These are phyloP conservation scores for Blastobotrys aristatus DNA, from an alignment of 1,139 yeast genomes.

Conservation along the genomic window DNA sequence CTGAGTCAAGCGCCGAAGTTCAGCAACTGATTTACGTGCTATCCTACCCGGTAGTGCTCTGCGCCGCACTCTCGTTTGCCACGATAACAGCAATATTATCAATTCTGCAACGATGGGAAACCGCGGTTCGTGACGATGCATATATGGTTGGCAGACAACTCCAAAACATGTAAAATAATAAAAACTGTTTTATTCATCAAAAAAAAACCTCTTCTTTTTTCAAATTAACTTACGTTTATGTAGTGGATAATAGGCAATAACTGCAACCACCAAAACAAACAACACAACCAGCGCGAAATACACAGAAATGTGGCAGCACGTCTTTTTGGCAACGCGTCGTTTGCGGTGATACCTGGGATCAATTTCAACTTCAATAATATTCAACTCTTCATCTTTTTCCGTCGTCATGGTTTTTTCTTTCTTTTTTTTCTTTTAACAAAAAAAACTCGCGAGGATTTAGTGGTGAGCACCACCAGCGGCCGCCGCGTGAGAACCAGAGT, in stretches of 20 bases:
- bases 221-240: background rate
- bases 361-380: background rate
- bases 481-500: background rate
- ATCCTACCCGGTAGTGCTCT: conserved; percentile 13
- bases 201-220: background rate
- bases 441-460: background rate
- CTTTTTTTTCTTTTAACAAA: background rate
- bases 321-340: conserved; percentile 1
- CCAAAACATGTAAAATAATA: conserved; percentile 27
- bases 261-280: background rate
- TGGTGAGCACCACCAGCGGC: background rate
- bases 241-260: background rate
- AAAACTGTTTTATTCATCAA: background rate
- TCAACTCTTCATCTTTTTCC: background rate
- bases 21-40: conserved; percentile 6
- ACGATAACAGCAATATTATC: conserved; percentile 4
- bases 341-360: conserved; percentile 5
- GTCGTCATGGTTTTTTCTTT: background rate
- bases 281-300: background rate
- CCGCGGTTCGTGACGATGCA: conserved; percentile 31
- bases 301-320: conserved; percentile 4
- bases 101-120: conserved; percentile 22
- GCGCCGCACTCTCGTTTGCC: conserved; percentile 1
- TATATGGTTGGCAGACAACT: conserved; percentile 34
- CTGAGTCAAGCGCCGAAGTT: background rate